Evolutionary conservation across 1,284 basidiomycete genomes (phyloP), one percentile per base, ranked within the genome.

Genomic region (Ganoderma lingzhi): DNA sequence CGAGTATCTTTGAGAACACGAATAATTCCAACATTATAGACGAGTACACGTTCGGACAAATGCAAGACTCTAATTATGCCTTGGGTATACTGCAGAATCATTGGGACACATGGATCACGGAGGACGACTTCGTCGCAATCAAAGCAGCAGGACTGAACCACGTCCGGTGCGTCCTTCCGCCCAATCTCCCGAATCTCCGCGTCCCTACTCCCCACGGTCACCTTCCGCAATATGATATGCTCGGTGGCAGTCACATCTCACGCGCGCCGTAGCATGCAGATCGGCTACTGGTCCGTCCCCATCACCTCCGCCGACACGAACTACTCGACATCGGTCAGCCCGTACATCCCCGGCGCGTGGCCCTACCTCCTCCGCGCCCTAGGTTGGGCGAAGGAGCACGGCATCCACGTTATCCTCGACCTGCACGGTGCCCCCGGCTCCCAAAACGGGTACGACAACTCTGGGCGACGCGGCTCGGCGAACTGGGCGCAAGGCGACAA

Each of bases 361-460:
- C 85, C 88, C 0, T 93, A 92, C 77, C 84, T 94, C 69, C 81
- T 90, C 30, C 84, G 84, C 45, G 90, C 87, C 2, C 85, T 94
- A 62, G 82, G 82, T 68, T 93, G 91, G 92, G 92, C 92, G 1
- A 82, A 83, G 64, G 80, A 84, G 51, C 80, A 91, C 72, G 80
- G 80, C 12, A 75, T 93, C 19, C 85, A 88, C 71, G 88, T 90
- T 71, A 89, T 93, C 69, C 76, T 94, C 62, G 93, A 95, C 79
- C 82, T 95, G 23, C 90, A 92, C 73, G 90, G 89, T 37, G 90
- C 90, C 0, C 90, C 89, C 0, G 90, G 89, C 30, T 90, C 88
- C 44, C 90, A 92, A 77, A 93, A 93, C 72, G 90, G 91, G 1
- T 95, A 90, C 79, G 95, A 96, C 81, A 96, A 96, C 81, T 94